phyloP scores from a whole-genome alignment of 306 rosid species.

The Dicorynia guianensis region DNA sequence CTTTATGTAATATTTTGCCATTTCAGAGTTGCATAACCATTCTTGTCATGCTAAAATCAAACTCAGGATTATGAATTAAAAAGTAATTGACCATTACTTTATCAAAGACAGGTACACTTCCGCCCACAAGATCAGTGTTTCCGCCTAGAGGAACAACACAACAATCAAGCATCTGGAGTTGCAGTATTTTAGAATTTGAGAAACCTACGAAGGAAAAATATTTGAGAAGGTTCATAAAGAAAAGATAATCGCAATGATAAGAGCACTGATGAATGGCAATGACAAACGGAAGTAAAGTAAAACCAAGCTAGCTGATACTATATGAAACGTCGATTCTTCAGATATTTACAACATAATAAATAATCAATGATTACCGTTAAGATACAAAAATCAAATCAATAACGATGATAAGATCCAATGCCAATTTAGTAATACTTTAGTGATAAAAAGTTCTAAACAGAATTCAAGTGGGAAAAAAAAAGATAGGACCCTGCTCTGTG shows the following conservation, averaged over 20 bases:
- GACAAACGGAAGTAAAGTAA: no score
- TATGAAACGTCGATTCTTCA: no score
- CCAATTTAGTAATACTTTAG: background rate
- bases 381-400: no score
- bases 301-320: no score
- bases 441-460: constrained; percentile 23
- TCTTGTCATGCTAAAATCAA: constrained; percentile 17
- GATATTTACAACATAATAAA: no score
- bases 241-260: background rate
- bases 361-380: no score
- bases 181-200: constrained; percentile 82
- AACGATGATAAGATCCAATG: no score
- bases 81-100: constrained; percentile 63
- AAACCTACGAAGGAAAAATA: constrained; percentile 60
- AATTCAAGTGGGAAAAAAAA: background rate
- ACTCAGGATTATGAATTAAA: constrained; percentile 26
- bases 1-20: background rate
- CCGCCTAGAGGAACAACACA: constrained; percentile 99
- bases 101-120: constrained; percentile 97
- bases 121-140: constrained; percentile 98
- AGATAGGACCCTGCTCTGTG: constrained; percentile 77
- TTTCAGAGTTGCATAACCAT: background rate
- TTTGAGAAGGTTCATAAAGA: constrained; percentile 8
- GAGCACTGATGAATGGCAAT: no score
- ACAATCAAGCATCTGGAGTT: constrained; percentile 84